phyloP scores from a whole-genome alignment of 75 land plant species.

The Pinus albicaulis region DNA sequence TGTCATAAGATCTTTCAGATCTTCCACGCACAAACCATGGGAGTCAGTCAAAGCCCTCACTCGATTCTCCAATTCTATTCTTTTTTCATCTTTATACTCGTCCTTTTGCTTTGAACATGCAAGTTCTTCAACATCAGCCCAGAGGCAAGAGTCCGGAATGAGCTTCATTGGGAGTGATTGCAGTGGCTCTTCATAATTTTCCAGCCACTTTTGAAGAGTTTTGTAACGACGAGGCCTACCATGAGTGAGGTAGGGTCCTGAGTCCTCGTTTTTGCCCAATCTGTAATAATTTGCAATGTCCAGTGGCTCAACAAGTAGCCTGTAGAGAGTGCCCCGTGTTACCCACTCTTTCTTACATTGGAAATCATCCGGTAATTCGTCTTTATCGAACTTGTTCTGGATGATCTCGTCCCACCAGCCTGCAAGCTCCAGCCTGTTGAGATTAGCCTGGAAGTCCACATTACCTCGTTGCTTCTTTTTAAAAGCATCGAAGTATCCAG shows the following conservation, averaged over 20 bases:
- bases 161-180: too few species aligned
- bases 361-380: slow-evolving; percentile 57
- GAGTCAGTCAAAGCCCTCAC: too few species aligned
- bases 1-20: too few species aligned
- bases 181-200: slow-evolving; percentile 10
- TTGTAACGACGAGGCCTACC: slow-evolving; percentile 62
- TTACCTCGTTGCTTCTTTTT: slow-evolving; percentile 24
- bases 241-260: slow-evolving; percentile 47
- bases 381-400: slow-evolving; percentile 42
- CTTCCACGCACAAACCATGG: too few species aligned
- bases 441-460: slow-evolving; percentile 49
- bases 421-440: slow-evolving; percentile 45
- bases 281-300: slow-evolving; percentile 79
- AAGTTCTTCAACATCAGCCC: slow-evolving; percentile 54
- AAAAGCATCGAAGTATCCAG: slow-evolving; percentile 63
- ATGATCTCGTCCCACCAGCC: slow-evolving; percentile 64
- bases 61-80: too few species aligned
- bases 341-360: slow-evolving; percentile 48
- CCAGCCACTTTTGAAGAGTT: slow-evolving; percentile 42
- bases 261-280: slow-evolving; percentile 43
- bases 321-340: slow-evolving; percentile 36
- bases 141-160: slow-evolving; percentile 65
- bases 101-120: too few species aligned
- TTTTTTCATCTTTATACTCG: too few species aligned
- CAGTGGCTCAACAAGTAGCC: slow-evolving; percentile 64